Base-by-base conservation (phyloP, 2,329 filamentous ascomycete species). In the Mollisiaceae sp. region DNA sequence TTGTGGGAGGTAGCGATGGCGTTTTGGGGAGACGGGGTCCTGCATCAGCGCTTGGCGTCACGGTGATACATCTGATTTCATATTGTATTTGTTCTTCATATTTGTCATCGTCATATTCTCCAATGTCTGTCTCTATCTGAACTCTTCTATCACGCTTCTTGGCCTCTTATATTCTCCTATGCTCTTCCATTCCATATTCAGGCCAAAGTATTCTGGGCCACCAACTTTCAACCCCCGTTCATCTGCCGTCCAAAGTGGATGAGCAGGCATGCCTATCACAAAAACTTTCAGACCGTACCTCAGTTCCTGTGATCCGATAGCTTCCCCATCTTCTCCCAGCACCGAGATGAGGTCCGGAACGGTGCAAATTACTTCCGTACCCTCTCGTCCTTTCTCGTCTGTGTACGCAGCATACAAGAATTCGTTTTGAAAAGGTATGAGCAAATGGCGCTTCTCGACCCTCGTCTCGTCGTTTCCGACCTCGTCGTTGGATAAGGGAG, bases 281-380 rank as follows among this genome's bases (percentile, higher is more conserved):
- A 74, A 79, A 0, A 84, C 82, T 3, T 78, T 76, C 1, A 84
- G 67, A 0, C 83, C 83, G 62, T 84, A 85, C 4, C 81, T 75
- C 32, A 83, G 66, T 12, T 83, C 81, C 32, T 81, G 81, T 0
- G 81, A 80, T 1, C 81, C 81, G 12, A 84, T 78, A 0, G 81
- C 82, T 62, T 81, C 79, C 0, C 82, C 81, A 45, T 82, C 79
- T 27, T 75, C 71, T 24, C 71, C 77, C 12, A 78, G 45, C 14
- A 78, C 71, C 1, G 75, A 76, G 32, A 79, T 78, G 8, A 79
- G 69, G 63, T 79, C 78, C 69, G 78, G 64, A 65, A 71, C 69
- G 5, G 65, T 74, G 55, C 68, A 69, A 12, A 72, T 38, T 1
- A 38, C 39, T 22, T 65, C 62, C 5, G 54, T 65, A 15, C 68